A percentile compares a stretch with the other conserved stretches of the same genome.
These are phyloP conservation scores for Linnemannia elongata DNA, from an alignment of 192 early-diverging fungal genomes.

Conservation along the genomic window DNA sequence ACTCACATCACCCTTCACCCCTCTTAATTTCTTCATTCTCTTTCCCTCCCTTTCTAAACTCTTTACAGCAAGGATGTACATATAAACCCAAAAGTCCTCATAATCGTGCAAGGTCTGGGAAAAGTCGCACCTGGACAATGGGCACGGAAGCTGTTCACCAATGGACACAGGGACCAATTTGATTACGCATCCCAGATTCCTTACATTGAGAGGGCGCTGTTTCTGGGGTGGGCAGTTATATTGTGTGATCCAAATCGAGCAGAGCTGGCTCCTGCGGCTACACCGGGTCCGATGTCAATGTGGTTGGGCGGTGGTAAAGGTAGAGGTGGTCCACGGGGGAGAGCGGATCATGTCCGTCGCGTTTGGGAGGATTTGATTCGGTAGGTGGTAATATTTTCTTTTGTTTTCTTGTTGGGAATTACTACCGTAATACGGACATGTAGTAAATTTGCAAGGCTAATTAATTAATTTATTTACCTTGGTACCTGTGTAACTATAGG, in stretches of 20 bases:
- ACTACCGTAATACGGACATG: background rate
- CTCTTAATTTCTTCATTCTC: background rate
- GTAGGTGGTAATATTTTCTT: background rate
- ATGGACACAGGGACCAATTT: conserved; percentile 30
- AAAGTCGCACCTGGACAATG: conserved; percentile 51
- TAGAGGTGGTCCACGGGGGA: background rate
- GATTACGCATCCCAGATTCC: conserved; percentile 31
- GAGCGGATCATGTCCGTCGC: conserved; percentile 31
- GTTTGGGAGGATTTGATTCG: conserved; percentile 45
- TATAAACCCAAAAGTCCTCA: conserved; percentile 23
- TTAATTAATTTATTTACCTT: background rate
- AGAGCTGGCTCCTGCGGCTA: background rate
- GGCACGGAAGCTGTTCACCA: conserved; percentile 51
- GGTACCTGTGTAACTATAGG: background rate
- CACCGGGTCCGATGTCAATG: background rate
- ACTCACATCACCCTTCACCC: too few species aligned
- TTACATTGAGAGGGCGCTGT: conserved; percentile 25
- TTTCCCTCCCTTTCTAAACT: too few species aligned
- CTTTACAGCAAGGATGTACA: conserved; percentile 12
- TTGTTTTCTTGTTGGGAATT: background rate
- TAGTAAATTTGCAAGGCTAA: background rate
- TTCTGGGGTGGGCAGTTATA: conserved; percentile 30
- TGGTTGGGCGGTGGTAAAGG: background rate
- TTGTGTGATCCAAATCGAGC: conserved; percentile 40
- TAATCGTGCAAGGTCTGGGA: conserved; percentile 42